Base-by-base conservation (phyloP, 148 eudicot genomes). In the Nepenthes gracilis region DNA sequence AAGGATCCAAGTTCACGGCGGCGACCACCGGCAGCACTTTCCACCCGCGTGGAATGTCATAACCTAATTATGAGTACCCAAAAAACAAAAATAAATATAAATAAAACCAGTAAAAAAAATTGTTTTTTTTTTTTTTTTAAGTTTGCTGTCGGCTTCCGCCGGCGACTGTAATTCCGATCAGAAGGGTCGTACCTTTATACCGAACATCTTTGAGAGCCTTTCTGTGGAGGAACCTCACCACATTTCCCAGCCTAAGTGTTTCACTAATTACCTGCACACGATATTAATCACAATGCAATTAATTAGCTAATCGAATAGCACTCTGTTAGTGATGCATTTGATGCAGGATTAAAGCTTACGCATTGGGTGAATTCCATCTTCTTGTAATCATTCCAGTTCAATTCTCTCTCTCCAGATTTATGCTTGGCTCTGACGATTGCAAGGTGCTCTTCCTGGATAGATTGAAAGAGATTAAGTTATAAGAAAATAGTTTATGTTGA, bases 11-110 rank as follows among this genome's bases (percentile, higher is more conserved):
- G 72, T 92, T 96, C 81, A 79, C 93, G 56, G 97, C 94, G 72
- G 96, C 78, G 59, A 92, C 77, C 67, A 92, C 97, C 59, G 97
- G 97, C 70, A 92, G 70, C 77, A 92, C 97, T 77, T 92, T 92
- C 97, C 97, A 92, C 32, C 97, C 97, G 70, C 94, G 64, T 78
- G 96, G 97, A 81, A 92, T 92, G 83, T 92, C 97, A 82, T 83
- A 82, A 37, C 97, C 97, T 81, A 69, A 70, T 23, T 54, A 53
- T 5, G 13, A 52, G 38, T 14, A 36, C n/a, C 38, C 43, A 10
- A 49, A 33, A 7, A 40, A 43, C 45, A 23, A n/a, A 12, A 59
- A 37, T 9, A 23, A 15, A 54, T 7, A 47, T 8, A 9, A 54
- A 11, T 5, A 49, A 35, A 54, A 69, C 6, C 3, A 33, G 33